Base-by-base conservation (phyloP, 2,329 filamentous ascomycete species). In the Nakataea oryzae region DNA sequence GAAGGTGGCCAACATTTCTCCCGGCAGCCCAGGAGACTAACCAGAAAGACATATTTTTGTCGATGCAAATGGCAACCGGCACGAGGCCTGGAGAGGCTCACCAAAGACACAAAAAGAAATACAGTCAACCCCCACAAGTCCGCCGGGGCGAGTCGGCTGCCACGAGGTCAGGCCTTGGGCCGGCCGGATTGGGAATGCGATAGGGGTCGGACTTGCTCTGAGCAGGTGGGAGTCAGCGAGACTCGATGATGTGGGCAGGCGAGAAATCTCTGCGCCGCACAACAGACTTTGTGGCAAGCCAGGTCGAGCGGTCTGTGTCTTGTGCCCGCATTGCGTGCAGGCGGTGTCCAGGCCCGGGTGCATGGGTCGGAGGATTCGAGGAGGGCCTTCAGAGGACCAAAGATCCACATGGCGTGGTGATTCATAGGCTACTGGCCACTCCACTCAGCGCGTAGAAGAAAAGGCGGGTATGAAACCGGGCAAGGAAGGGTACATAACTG, bases 81-180 rank as follows among this genome's bases (percentile, higher is more conserved):
- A n/a, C n/a, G n/a, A n/a, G n/a, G n/a, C n/a, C n/a, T n/a, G 9
- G 3, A 41, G 14, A 21, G 5, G 30, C 30, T 66, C 66, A 62
- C 41, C 34, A 29, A 57, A 60, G 57, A 55, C 17, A 58, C 12
- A 13, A 28, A 58, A 12, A 21, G 26, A 58, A 14, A 27, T 14
- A 8, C 21, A 50, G 41, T 24, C 41, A n/a, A 50, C 21, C 41
- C 41, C 41, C 41, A 11, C 41, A 50, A 50, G 41, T n/a, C 41
- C 41, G 41, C 24, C 24, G 41, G 11, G 41, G 3, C 24, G 41
- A 50, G 41, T 50, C 24, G 11, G 41, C 41, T n/a, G 41, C 41
- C 41, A 50, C 41, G 41, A 50, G 41, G 41, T n/a, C 41, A 50
- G 41, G 13, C 12, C 41, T 50, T n/a, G 41, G 24, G 41, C n/a